These are phyloP conservation scores for Simplicillium aogashimaense DNA, from an alignment of 2,329 filamentous ascomycete genomes.

Conservation along the genomic window DNA sequence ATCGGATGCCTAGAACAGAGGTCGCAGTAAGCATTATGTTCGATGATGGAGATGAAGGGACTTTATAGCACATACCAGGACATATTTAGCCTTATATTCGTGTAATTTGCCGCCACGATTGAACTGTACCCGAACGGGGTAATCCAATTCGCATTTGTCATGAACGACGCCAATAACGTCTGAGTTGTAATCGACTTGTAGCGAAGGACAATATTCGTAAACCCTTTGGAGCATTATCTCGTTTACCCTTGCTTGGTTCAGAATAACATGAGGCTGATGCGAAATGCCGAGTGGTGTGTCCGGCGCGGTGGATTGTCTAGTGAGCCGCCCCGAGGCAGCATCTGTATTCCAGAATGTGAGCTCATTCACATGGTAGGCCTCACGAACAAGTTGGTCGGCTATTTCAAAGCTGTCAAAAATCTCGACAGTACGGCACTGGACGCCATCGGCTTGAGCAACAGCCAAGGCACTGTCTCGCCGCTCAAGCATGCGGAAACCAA, in stretches of 20 bases:
- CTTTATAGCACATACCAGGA: no score
- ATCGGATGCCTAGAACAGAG: conserved; percentile 22
- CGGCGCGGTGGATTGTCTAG: conserved; percentile 33
- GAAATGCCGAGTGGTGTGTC: conserved; percentile 44
- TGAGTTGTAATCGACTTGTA: conserved; percentile 44
- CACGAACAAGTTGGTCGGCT: conserved; percentile 39
- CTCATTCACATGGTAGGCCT: conserved; percentile 48
- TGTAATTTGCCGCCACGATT: no score
- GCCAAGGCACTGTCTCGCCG: conserved; percentile 41
- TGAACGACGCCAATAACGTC: conserved; percentile 38
- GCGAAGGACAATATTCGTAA: conserved; percentile 29
- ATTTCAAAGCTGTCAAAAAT: conserved; percentile 51
- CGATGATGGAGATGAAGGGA: conserved; percentile 1
- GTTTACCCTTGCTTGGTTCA: conserved; percentile 47
- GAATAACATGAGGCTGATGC: conserved; percentile 44
- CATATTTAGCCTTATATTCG: no score
- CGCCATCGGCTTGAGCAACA: conserved; percentile 54
- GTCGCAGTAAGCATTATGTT: neutral
- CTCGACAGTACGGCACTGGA: conserved; percentile 51
- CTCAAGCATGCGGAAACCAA: conserved; percentile 49
- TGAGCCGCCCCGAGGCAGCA: conserved; percentile 22
- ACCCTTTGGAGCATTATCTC: conserved; percentile 43
- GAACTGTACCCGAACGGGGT: no score
- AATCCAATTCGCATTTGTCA: conserved; percentile 33
- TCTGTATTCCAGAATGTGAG: conserved; percentile 43